These are phyloP conservation scores for Leucosporidium creatinivorum DNA, from an alignment of 768 basidiomycete species.

Conservation along the genomic window DNA sequence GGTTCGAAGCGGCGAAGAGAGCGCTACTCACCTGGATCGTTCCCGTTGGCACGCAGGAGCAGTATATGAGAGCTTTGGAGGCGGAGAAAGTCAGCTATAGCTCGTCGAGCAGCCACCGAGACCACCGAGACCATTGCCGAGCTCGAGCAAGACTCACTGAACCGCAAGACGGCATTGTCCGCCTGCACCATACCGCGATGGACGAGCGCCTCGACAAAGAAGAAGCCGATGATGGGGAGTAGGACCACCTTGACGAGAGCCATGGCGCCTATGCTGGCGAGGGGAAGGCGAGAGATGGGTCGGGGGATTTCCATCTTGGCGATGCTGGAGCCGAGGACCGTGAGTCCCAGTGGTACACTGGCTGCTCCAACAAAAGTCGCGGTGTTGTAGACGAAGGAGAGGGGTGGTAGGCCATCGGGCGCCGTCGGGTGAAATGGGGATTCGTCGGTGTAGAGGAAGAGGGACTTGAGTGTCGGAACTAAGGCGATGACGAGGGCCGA, in stretches of 20 bases:
- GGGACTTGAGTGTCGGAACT: conserved; percentile 53
- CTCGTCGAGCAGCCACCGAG: background rate
- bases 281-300: conserved; percentile 41
- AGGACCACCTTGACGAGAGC: conserved; percentile 54
- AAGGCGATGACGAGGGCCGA: conserved; percentile 54
- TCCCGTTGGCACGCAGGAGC: conserved; percentile 57
- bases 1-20: background rate
- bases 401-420: conserved; percentile 62
- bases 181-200: conserved; percentile 47
- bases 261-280: conserved; percentile 52
- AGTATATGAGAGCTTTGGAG: conserved; percentile 45
- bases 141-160: conserved; percentile 46
- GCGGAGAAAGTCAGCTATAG: background rate
- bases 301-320: conserved; percentile 54
- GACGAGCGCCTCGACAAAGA: conserved; percentile 52
- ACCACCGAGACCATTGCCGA: background rate
- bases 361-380: conserved; percentile 57
- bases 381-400: conserved; percentile 54
- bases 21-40: conserved; percentile 42
- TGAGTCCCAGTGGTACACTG: conserved; percentile 57
- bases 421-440: conserved; percentile 47
- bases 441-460: conserved; percentile 52
- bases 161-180: conserved; percentile 56
- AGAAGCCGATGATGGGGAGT: conserved; percentile 56
- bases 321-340: conserved; percentile 58